A percentile compares a stretch with the other conserved stretches of the same genome.
Conservation (phyloP, 2,329 filamentous ascomycete genomes). For the Decorospora gaudefroyi region DNA sequence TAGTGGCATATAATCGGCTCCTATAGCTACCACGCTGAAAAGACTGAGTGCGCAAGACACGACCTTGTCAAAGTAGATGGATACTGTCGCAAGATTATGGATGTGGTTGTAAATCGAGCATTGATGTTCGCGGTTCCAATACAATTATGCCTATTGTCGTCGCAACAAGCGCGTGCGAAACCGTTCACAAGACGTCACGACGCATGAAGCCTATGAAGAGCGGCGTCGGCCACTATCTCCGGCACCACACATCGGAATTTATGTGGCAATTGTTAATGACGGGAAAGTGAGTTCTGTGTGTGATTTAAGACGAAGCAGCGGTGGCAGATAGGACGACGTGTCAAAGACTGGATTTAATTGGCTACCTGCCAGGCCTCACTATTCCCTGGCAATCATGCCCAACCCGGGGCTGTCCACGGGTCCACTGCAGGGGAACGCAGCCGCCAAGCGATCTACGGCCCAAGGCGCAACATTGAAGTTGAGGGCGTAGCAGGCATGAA, state of each 20-base stretch:
- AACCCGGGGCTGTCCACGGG: too few species aligned
- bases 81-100: too few species aligned
- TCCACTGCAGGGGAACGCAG: conserved; percentile 18
- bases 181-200: conserved; percentile 1
- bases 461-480: conserved; percentile 4
- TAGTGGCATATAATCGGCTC: too few species aligned
- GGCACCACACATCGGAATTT: conserved; percentile 4
- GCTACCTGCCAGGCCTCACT: conserved; percentile 5
- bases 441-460: conserved; percentile 13
- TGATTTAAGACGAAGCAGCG: conserved; percentile 10
- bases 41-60: too few species aligned
- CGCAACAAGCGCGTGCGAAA: conserved; percentile 14
- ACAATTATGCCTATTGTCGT: too few species aligned
- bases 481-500: not conserved
- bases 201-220: conserved; percentile 3
- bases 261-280: not conserved
- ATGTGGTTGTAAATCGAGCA: too few species aligned
- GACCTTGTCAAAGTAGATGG: too few species aligned
- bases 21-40: too few species aligned
- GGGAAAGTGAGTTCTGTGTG: conserved; percentile 1
- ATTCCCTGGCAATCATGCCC: conserved; percentile 15
- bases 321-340: conserved; percentile 18
- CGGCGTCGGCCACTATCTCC: not conserved
- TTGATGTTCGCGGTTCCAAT: conserved; percentile 3
- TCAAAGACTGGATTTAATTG: conserved; percentile 12